These are phyloP conservation scores for Dichotomocladium elegans DNA, from an alignment of 371 early-diverging fungal species.

Conservation along the genomic window DNA sequence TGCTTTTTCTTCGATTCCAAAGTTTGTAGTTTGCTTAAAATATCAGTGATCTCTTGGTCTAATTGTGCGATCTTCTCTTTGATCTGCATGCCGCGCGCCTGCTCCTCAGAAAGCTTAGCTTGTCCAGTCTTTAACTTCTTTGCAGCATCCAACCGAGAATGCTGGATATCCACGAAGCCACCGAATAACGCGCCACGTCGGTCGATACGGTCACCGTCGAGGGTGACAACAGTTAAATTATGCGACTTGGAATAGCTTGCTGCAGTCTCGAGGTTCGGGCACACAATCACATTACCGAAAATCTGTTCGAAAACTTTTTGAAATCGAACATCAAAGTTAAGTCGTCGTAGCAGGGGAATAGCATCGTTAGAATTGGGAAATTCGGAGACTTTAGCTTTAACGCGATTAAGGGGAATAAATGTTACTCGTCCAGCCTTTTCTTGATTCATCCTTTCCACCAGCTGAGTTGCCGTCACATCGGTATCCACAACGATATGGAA, in stretches of 20 bases:
- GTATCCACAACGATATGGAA: conserved; percentile 98
- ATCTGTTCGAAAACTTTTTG: conserved; percentile 78
- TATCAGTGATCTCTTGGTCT: conserved; percentile 70
- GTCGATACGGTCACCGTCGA: conserved; percentile 94
- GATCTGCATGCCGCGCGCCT: conserved; percentile 34
- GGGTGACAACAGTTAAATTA: conserved; percentile 81
- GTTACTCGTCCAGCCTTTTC: conserved; percentile 88
- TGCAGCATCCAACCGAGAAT: conserved; percentile 76
- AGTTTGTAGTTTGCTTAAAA: conserved; percentile 47
- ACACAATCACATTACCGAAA: conserved; percentile 90
- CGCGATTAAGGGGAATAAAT: conserved; percentile 94
- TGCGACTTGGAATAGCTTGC: conserved; percentile 73
- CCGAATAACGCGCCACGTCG: conserved; percentile 92
- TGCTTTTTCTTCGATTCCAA: conserved; percentile 49
- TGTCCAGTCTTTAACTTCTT: conserved; percentile 38
- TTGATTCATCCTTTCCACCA: conserved; percentile 74
- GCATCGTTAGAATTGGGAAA: conserved; percentile 77
- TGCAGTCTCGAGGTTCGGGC: conserved; percentile 83
- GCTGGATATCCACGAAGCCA: conserved; percentile 78
- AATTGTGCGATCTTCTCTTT: conserved; percentile 50
- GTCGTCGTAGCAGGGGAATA: conserved; percentile 77
- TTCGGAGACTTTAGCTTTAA: conserved; percentile 53
- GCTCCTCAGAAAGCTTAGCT: conserved; percentile 45
- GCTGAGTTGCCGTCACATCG: conserved; percentile 80
- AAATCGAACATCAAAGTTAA: conserved; percentile 66